Evolutionary conservation across 1,284 basidiomycete genomes (phyloP).

Genomic region (Bjerkandera adusta): DNA sequence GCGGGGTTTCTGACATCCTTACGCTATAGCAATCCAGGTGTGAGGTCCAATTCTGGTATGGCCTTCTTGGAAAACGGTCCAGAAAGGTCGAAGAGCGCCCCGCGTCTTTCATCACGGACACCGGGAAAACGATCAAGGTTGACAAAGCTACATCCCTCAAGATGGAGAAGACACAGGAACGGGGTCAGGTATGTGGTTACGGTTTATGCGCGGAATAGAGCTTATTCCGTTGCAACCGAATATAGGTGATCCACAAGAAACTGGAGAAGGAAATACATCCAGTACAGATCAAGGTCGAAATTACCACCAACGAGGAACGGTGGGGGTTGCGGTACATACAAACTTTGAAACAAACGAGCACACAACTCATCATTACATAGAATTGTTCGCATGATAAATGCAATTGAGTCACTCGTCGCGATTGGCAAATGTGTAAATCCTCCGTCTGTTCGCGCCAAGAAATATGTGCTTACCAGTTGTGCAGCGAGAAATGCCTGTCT

Average conservation of each 20-base stretch:
- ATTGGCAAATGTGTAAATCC: constrained; percentile 46
- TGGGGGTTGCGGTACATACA: constrained; percentile 66
- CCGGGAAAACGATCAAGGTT: constrained; percentile 68
- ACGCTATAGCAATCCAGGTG: constrained; percentile 45
- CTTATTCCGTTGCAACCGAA: too few species aligned
- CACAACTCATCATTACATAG: constrained; percentile 34
- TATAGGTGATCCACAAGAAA: constrained; percentile 70
- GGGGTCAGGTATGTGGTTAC: constrained; percentile 53
- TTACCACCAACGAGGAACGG: constrained; percentile 58
- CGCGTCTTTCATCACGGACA: constrained; percentile 52
- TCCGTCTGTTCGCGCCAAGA: neutral
- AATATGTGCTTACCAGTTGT: neutral
- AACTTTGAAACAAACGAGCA: neutral
- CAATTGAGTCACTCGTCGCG: constrained; percentile 46
- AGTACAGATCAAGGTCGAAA: constrained; percentile 49
- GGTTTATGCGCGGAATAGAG: too few species aligned
- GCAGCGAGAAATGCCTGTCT: constrained; percentile 74
- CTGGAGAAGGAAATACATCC: constrained; percentile 76
- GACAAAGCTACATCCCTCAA: constrained; percentile 52
- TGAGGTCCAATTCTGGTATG: constrained; percentile 78
- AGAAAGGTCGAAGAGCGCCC: constrained; percentile 57
- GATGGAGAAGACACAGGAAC: constrained; percentile 58
- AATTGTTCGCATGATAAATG: constrained; percentile 61
- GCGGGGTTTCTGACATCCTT: too few species aligned
- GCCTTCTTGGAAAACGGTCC: constrained; percentile 56